Evolutionary conservation across 345 rosid genomes (phyloP), one percentile per base, ranked within the genome.

Genomic region (Lumnitzera racemosa): DNA sequence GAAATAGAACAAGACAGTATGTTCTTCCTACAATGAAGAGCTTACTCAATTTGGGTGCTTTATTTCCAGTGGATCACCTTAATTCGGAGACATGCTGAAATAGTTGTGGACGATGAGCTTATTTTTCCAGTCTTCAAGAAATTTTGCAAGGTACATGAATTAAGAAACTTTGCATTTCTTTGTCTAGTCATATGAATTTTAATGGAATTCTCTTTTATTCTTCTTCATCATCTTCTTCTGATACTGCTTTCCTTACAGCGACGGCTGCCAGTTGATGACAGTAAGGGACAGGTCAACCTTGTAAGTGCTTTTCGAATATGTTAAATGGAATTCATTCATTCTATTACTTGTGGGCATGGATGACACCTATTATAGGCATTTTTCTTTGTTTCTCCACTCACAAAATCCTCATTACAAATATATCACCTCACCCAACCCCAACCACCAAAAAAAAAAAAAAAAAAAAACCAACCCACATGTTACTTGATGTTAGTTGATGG

Each of bases 1-100:
- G 24, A 36, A 15, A 11, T 23, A 20, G 13, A 13, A 12, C 3
- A 15, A 23, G 15, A 20, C 56, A 23, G 36, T 23, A 24, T 53
- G 12, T 16, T 14, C 24, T 52, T 17, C 29, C 20, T 55, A 10
- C 3, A 3, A 46, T 56, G 12, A 29, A 61, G 53, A 46, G 48
- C 56, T 47, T 24, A 56, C 49, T 46, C 56, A 41, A 31, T n/a
- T 69, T 65, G 51, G 57, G 16, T 59, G 13, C 53, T 55, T 12
- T 24, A 16, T 63, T 76, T 75, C 66, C 79, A 92, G 98, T 89
- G 98, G 98, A 77, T 92, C 15, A 61, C 94, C 62, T 65, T 89
- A 67, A 52, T 85, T 55, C 82, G 97, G 59, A 82, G 82, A 53
- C 96, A 89, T 68, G 97, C 90, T 29, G 83, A 85, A 68, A 80